Evolutionary conservation across 2,329 filamentous ascomycete species (phyloP).

Genomic region (Fusarium globosum): DNA sequence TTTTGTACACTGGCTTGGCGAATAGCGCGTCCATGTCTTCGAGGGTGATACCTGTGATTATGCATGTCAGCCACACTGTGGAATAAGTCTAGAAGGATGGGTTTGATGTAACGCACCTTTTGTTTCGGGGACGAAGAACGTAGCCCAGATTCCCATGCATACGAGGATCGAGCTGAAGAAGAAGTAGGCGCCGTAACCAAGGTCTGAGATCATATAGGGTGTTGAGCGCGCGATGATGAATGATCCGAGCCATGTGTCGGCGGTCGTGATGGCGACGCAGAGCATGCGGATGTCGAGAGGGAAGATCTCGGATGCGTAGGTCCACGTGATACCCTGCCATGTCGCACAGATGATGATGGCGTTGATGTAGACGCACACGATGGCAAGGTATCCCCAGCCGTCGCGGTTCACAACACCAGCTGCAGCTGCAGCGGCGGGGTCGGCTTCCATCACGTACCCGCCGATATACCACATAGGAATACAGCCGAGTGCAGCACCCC

Average conservation of each 20-base stretch:
- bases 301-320: slow-evolving; percentile 61
- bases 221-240: slow-evolving; percentile 55
- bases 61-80: slow-evolving; percentile 8
- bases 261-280: slow-evolving; percentile 50
- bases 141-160: slow-evolving; percentile 58
- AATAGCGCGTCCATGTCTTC: slow-evolving; percentile 59
- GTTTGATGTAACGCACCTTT: slow-evolving; percentile 50
- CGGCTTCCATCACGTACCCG: slow-evolving; percentile 49
- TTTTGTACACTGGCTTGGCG: slow-evolving; percentile 46
- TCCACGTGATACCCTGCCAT: slow-evolving; percentile 58
- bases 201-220: slow-evolving; percentile 55
- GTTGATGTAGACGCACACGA: slow-evolving; percentile 60
- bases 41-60: slow-evolving; percentile 52
- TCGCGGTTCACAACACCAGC: slow-evolving; percentile 57
- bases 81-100: neutral
- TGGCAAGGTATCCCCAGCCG: slow-evolving; percentile 57
- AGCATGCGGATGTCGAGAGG: slow-evolving; percentile 52
- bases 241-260: slow-evolving; percentile 53
- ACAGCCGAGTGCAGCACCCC: slow-evolving; percentile 50
- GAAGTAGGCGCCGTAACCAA: slow-evolving; percentile 63
- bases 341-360: slow-evolving; percentile 52
- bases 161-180: slow-evolving; percentile 62
- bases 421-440: slow-evolving; percentile 54
- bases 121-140: slow-evolving; percentile 64
- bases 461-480: slow-evolving; percentile 56